Conservation (phyloP, 768 basidiomycete species). For the Lactifluus pinguis region DNA sequence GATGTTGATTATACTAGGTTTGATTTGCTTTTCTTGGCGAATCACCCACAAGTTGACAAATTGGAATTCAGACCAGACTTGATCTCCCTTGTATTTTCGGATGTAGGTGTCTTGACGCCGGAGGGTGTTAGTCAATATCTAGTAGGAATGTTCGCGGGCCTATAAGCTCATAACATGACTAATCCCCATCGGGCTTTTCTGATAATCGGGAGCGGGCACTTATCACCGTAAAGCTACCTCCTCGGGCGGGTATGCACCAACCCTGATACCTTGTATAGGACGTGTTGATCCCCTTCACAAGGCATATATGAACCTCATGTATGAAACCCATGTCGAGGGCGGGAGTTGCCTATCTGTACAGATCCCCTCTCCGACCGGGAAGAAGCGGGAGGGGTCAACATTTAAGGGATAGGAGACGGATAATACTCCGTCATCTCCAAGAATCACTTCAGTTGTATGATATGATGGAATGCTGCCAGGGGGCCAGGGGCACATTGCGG, state of each 20-base stretch:
- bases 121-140: conserved; percentile 92
- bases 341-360: conserved; percentile 7
- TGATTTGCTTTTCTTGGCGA: conserved; percentile 12
- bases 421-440: conserved; percentile 7
- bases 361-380: conserved; percentile 12
- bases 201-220: neutral
- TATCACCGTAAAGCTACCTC: neutral
- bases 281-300: neutral
- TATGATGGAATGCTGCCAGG: conserved; percentile 17
- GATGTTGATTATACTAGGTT: conserved; percentile 92
- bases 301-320: conserved; percentile 17
- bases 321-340: conserved; percentile 12
- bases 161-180: conserved; percentile 13
- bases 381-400: conserved; percentile 1
- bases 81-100: conserved; percentile 89
- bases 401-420: neutral
- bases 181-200: neutral
- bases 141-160: conserved; percentile 88
- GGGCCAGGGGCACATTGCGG: neutral
- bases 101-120: conserved; percentile 87
- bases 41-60: conserved; percentile 12
- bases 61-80: conserved; percentile 62
- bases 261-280: neutral
- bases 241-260: neutral
- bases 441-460: conserved; percentile 2